These are phyloP conservation scores for Colletotrichum lini DNA, from an alignment of 2,329 filamentous ascomycete species.

Conservation along the genomic window DNA sequence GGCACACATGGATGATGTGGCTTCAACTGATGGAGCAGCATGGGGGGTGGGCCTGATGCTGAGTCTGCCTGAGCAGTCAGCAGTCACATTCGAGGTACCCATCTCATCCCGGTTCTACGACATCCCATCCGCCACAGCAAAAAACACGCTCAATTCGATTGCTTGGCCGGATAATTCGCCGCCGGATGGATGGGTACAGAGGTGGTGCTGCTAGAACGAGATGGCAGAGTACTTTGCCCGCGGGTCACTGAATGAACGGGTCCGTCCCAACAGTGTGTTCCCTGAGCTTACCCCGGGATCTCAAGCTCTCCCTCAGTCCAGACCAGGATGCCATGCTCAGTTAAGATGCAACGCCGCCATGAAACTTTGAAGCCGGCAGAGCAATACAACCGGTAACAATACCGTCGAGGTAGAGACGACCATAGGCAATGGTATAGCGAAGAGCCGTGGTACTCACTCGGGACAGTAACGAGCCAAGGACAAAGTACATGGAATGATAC, in stretches of 20 bases:
- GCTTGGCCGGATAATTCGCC: conserved; percentile 31
- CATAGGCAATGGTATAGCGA: not conserved
- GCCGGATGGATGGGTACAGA: conserved; percentile 34
- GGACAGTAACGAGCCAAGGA: not conserved
- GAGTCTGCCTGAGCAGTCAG: conserved; percentile 22
- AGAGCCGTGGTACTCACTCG: not conserved
- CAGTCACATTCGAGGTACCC: not conserved
- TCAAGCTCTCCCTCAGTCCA: conserved; percentile 2
- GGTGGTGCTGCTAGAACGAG: conserved; percentile 32
- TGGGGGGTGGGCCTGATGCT: not conserved
- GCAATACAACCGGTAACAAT: conserved; percentile 15
- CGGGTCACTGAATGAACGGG: conserved; percentile 18
- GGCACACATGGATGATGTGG: conserved; percentile 37
- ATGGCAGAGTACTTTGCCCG: conserved; percentile 37
- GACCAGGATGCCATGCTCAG: conserved; percentile 34
- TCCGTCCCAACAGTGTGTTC: conserved; percentile 13
- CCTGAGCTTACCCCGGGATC: conserved; percentile 38
- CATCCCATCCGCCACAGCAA: not conserved
- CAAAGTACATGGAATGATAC: conserved; percentile 12
- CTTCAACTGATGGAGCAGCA: conserved; percentile 16
- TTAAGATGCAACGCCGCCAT: conserved; percentile 22
- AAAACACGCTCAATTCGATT: conserved; percentile 2
- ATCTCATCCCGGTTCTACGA: not conserved
- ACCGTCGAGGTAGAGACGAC: conserved; percentile 7
- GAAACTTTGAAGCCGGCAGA: not conserved